Evolutionary conservation across 805 yeast genomes (phyloP), one percentile per base, ranked within the genome.

Genomic region (Maudiozyma turicensis): DNA sequence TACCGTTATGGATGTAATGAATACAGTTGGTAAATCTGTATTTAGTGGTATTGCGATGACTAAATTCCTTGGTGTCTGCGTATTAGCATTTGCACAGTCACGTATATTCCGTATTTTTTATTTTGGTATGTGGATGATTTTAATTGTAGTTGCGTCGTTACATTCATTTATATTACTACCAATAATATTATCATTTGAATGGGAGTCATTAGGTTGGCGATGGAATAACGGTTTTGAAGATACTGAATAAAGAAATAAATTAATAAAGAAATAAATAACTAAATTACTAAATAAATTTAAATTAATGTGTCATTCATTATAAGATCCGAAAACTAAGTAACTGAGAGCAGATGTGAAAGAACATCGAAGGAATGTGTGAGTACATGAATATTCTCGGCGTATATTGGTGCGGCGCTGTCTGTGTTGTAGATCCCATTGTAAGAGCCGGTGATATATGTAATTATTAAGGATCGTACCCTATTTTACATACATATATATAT

Each of bases 71-170:
- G 99, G 99, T 1, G 88, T 91, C 1, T 66, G 75, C 29, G 95
- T 91, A 9, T 70, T 91, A 38, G 95, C 95, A 5, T 89, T 90
- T 64, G 87, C 98, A 0, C 72, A 78, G 53, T 86, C 96, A 15
- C 81, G 84, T 64, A 90, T 91, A 32, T 93, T 91, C 65, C 95
- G 88, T 56, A 78, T 91, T 1, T 91, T 87, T 66, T 91, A 93
- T 64, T 91, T 91, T 73, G 71, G 95, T 52, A 90, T 91, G 96
- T 91, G 98, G 98, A 68, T 86, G 10, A 72, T 89, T 0, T 72
- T 91, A 51, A 83, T 91, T 8, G 52, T 84, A 1, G 71, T 86
- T 49, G 96, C 95, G 1, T 80, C 90, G 0, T 54, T 84, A 1
- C 97, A 91, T 63, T 78, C 93, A 3, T 72, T 91, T 47, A 74